Base-by-base conservation (phyloP, 768 basidiomycete genomes). In the Mycena pura region DNA sequence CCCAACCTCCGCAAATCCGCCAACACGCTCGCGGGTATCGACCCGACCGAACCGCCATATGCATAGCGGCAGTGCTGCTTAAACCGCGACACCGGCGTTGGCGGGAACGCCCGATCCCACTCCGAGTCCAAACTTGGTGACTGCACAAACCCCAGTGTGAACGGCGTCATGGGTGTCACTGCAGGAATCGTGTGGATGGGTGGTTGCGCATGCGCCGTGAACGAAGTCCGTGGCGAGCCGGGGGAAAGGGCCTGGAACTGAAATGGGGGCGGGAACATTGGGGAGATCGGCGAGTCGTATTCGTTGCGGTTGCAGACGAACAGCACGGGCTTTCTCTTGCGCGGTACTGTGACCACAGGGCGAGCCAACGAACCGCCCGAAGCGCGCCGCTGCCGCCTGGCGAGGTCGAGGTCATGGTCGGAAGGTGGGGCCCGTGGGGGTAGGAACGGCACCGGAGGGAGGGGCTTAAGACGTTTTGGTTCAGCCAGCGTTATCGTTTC, bases 231-330 rank as follows among this genome's bases (percentile, higher is more conserved):
- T n/a, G n/a, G n/a, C n/a, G n/a, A 27, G 43, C 32, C 32, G 24
- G 31, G 34, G 41, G 51, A 36, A 39, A 43, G 34, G 31, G 1
- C 21, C 24, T 5, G 17, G 9, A 6, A 29, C 41, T 22, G n/a
- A 4, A 32, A 31, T 7, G 31, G 49, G 19, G 21, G 13, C 6
- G 22, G 28, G n/a, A 19, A 8, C 28, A 19, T 32, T 8, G 61
- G 61, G 27, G 61, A 63, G 34, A 47, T 51, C 8, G 61, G 61
- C 17, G 55, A 57, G 41, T 57, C 49, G 27, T 44, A 57, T 34
- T 57, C 49, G 27, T 44, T 31, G 17, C 48, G 61, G 38, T 63
- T 63, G 21, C 41, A 50, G 29, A 63, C 36, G 32, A 27, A 44
- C 15, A 57, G 52, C 34, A 7, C 14, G 24, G 27, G 47, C 6